phyloP scores from a whole-genome alignment of 106 monocot species.

The Acorus calamus region DNA sequence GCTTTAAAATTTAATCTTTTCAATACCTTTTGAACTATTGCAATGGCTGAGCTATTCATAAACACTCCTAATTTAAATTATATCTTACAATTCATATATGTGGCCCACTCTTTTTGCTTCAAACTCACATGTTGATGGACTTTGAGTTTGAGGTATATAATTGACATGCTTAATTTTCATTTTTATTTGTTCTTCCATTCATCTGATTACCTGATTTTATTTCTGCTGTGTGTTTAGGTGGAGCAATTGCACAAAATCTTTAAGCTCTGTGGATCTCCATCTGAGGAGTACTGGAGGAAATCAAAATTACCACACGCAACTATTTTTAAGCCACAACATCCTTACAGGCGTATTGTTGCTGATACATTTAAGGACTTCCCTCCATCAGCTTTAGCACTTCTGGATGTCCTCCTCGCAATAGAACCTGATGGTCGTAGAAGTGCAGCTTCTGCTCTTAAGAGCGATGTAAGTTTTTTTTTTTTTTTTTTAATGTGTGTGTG shows the following conservation, averaged over 20 bases:
- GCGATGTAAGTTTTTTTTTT: slow-evolving; percentile 16
- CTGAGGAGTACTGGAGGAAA: slow-evolving; percentile 31
- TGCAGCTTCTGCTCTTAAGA: slow-evolving; percentile 22
- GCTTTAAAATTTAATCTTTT: too few species aligned
- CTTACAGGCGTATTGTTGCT: slow-evolving; percentile 16
- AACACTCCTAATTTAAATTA: too few species aligned
- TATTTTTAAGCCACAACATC: slow-evolving; percentile 27
- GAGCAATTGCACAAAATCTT: slow-evolving; percentile 35
- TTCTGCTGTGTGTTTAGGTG: slow-evolving; percentile 18
- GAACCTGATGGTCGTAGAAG: slow-evolving; percentile 27
- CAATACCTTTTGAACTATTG: too few species aligned
- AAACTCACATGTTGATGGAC: too few species aligned
- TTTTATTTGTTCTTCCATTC: too few species aligned
- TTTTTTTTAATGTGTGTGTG: background rate
- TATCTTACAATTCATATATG: too few species aligned
- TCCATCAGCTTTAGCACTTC: slow-evolving; percentile 26
- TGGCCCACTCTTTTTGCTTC: too few species aligned
- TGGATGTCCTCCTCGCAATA: slow-evolving; percentile 26
- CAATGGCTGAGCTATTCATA: too few species aligned
- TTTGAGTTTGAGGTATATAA: too few species aligned
- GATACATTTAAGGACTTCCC: slow-evolving; percentile 32
- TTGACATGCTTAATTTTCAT: too few species aligned
- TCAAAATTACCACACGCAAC: slow-evolving; percentile 21
- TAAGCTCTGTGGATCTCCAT: slow-evolving; percentile 35
- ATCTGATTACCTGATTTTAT: background rate